Conservation (phyloP, 768 basidiomycete genomes). For the Pleurotus pulmonarius region DNA sequence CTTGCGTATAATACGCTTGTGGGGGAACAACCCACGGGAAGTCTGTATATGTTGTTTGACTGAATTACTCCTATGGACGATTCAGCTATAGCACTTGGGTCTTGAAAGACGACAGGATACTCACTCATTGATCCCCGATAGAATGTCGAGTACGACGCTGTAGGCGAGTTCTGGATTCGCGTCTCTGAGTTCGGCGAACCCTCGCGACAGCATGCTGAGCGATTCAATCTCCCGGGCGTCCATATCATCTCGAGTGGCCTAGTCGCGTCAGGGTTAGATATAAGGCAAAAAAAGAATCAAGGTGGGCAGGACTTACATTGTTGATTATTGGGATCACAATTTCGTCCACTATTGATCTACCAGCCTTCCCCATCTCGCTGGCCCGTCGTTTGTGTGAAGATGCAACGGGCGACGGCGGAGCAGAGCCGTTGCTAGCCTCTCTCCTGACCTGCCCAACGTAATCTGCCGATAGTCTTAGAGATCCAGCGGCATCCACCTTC, state of each 20-base stretch:
- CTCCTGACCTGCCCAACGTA: constrained; percentile 72
- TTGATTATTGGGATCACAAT: constrained; percentile 79
- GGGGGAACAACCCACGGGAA: constrained; percentile 75
- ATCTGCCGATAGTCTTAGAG: constrained; percentile 72
- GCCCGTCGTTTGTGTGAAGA: constrained; percentile 40
- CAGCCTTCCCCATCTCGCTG: constrained; percentile 64
- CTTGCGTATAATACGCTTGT: constrained; percentile 72
- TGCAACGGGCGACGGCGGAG: constrained; percentile 45
- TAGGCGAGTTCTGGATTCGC: constrained; percentile 85
- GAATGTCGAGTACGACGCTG: constrained; percentile 82
- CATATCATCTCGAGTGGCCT: constrained; percentile 82
- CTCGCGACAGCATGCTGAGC: constrained; percentile 83
- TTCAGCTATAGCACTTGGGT: neutral
- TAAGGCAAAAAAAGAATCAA: neutral
- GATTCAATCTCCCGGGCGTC: constrained; percentile 87
- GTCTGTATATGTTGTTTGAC: constrained; percentile 83
- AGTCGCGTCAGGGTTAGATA: constrained; percentile 6
- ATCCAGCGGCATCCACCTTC: constrained; percentile 80
- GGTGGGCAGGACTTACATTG: constrained; percentile 45
- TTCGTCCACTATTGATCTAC: constrained; percentile 70
- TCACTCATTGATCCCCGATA: constrained; percentile 89
- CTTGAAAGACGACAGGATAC: constrained; percentile 23
- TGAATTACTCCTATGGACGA: constrained; percentile 50
- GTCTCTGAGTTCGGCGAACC: constrained; percentile 82
- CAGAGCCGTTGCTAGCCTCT: constrained; percentile 40